Percentiles rank a stretch among this genome's conserved stretches.
These are phyloP conservation scores for Metschnikowia continentalis DNA, from an alignment of 805 yeast genomes.

Conservation along the genomic window DNA sequence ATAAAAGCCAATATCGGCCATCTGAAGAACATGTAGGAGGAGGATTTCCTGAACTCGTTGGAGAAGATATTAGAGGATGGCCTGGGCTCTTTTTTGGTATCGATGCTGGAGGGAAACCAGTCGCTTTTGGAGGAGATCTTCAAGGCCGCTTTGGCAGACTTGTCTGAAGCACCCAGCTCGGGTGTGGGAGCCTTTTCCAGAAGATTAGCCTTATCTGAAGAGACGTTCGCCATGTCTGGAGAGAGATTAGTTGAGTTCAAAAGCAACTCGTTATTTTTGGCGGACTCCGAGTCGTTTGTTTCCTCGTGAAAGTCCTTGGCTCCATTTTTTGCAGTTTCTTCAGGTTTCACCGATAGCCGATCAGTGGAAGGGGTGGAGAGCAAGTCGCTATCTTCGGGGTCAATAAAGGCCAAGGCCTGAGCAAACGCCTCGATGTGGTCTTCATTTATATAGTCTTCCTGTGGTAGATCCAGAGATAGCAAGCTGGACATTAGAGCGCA, in stretches of 20 bases:
- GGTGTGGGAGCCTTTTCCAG: not conserved
- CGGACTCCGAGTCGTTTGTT: not conserved
- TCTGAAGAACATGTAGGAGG: constrained; percentile 43
- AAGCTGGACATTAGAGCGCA: constrained; percentile 1
- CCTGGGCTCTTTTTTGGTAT: constrained; percentile 3
- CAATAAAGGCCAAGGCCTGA: constrained; percentile 37
- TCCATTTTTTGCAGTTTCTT: not conserved
- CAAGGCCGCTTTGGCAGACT: constrained; percentile 12
- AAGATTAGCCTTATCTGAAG: too few relatives aligned
- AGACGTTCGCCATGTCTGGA: not conserved
- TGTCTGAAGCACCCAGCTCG: not conserved
- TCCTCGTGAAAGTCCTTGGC: too few relatives aligned
- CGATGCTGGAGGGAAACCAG: constrained; percentile 24
- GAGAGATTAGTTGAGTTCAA: not conserved
- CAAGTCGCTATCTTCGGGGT: constrained; percentile 19
- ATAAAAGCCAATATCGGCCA: constrained; percentile 61
- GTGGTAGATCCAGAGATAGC: not conserved
- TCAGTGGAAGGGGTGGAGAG: constrained; percentile 5
- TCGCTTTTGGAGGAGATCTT: constrained; percentile 23
- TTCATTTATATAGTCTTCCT: constrained; percentile 28
- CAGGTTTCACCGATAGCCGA: constrained; percentile 5
- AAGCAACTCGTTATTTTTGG: not conserved
- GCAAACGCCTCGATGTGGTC: constrained; percentile 39
- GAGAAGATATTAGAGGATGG: constrained; percentile 15
- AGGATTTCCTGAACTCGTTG: constrained; percentile 37